Conservation (phyloP, 2,329 filamentous ascomycete genomes). For the Pseudocercospora musae region DNA sequence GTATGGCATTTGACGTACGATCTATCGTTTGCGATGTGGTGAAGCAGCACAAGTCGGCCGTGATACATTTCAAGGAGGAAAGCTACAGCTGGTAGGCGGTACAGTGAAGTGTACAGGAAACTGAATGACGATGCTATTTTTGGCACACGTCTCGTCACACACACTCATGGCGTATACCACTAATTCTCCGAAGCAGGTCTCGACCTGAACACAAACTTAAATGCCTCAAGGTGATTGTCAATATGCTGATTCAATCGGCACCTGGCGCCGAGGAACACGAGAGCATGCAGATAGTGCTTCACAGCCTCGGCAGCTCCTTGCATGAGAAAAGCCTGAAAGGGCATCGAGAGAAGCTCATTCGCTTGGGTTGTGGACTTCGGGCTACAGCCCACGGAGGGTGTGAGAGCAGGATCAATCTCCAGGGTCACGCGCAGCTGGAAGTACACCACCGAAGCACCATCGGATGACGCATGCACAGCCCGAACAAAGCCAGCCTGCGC, state of each 20-base stretch:
- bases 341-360: neutral
- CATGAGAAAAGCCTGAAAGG: neutral
- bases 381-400: neutral
- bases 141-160: neutral
- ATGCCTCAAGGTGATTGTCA: neutral
- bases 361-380: neutral
- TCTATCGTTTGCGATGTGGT: slow-evolving; percentile 27
- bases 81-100: slow-evolving; percentile 22
- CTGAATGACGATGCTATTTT: neutral
- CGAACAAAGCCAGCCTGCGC: neutral
- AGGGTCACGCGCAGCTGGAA: neutral
- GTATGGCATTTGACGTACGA: slow-evolving; percentile 43
- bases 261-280: neutral
- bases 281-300: neutral
- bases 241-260: neutral
- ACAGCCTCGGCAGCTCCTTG: neutral
- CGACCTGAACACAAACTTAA: neutral
- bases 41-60: slow-evolving; percentile 14
- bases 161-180: neutral
- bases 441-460: neutral
- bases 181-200: neutral
- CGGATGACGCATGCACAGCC: neutral
- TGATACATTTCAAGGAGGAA: slow-evolving; percentile 22
- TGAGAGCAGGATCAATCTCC: neutral
- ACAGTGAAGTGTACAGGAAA: neutral